Evolutionary conservation across 1,284 basidiomycete species (phyloP).

Genomic region (Cryptococcus sp.): DNA sequence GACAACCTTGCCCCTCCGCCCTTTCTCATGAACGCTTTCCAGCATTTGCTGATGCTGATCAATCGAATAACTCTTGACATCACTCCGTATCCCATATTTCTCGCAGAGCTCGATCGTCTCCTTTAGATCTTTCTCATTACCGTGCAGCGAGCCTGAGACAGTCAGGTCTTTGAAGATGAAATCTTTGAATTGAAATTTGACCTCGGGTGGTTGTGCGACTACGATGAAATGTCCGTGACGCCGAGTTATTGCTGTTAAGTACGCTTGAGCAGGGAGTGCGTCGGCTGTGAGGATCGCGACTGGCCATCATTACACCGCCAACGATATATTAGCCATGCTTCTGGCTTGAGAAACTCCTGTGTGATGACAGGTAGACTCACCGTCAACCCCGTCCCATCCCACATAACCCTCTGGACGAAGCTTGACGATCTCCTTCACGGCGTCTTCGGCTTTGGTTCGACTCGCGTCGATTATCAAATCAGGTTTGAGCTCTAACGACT

Average conservation of each 20-base stretch:
- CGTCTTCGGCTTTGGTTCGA: conserved; percentile 16
- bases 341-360: not conserved
- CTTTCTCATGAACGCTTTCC: conserved; percentile 13
- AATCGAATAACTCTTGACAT: conserved; percentile 17
- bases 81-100: conserved; percentile 20
- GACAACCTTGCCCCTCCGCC: conserved; percentile 25
- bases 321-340: not conserved
- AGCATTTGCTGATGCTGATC: conserved; percentile 24
- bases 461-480: conserved; percentile 23
- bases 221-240: conserved; percentile 24
- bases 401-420: conserved; percentile 19
- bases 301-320: not conserved
- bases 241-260: conserved; percentile 16
- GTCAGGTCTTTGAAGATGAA: conserved; percentile 31
- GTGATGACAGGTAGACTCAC: conserved; percentile 6
- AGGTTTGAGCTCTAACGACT: conserved; percentile 15
- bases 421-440: conserved; percentile 17
- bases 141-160: conserved; percentile 27
- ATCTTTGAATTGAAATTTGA: conserved; percentile 20
- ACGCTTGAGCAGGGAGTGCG: conserved; percentile 12
- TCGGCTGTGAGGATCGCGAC: conserved; percentile 23
- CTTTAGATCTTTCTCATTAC: conserved; percentile 24
- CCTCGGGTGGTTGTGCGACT: conserved; percentile 22
- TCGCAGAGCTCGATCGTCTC: conserved; percentile 23
- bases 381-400: conserved; percentile 29